These are phyloP conservation scores for Hypsizygus marmoreus DNA, from an alignment of 768 basidiomycete species.

Conservation along the genomic window DNA sequence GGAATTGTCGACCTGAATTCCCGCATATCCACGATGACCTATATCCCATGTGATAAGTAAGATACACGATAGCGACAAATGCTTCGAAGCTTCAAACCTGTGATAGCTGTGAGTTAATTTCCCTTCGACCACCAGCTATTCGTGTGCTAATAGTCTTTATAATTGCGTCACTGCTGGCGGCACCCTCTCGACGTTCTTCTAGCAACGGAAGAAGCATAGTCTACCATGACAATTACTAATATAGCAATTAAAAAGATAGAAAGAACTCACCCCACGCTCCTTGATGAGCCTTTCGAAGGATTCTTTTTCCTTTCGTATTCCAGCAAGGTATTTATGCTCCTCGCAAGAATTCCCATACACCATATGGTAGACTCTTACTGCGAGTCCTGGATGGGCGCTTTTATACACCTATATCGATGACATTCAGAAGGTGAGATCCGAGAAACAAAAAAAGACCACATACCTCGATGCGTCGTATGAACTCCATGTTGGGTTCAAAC, in stretches of 20 bases:
- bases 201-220: constrained; percentile 86
- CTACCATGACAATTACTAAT: constrained; percentile 40
- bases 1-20: constrained; percentile 95
- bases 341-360: constrained; percentile 92
- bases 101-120: constrained; percentile 64
- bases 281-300: constrained; percentile 91
- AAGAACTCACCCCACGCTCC: constrained; percentile 77
- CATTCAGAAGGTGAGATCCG: neutral
- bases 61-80: neutral
- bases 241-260: neutral
- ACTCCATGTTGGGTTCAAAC: constrained; percentile 94
- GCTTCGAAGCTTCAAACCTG: constrained; percentile 40
- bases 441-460: constrained; percentile 17
- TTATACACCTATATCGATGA: constrained; percentile 69
- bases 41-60: neutral
- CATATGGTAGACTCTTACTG: constrained; percentile 92
- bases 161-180: constrained; percentile 52
- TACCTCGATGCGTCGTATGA: constrained; percentile 90
- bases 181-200: constrained; percentile 53
- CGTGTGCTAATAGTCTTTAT: constrained; percentile 84
- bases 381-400: constrained; percentile 78
- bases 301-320: constrained; percentile 88
- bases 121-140: constrained; percentile 82
- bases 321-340: constrained; percentile 93
- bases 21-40: constrained; percentile 97